These are phyloP conservation scores for Xylaria sp. DNA, from an alignment of 2,329 filamentous ascomycete genomes.

Conservation along the genomic window DNA sequence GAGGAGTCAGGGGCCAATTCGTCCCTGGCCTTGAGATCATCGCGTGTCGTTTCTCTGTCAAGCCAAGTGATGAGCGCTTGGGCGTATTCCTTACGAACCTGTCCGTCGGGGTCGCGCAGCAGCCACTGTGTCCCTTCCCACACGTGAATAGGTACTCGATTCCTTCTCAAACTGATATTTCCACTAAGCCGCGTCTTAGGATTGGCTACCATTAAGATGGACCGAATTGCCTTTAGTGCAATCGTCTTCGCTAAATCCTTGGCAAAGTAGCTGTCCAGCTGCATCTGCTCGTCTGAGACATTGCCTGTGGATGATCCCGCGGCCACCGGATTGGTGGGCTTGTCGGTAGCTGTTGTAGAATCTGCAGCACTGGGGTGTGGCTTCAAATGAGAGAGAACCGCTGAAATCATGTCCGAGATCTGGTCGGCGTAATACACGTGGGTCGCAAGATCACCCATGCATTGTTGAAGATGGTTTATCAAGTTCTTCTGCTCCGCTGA, in stretches of 20 bases:
- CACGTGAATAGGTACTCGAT: slow-evolving; percentile 69
- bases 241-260: slow-evolving; percentile 52
- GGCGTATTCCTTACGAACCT: slow-evolving; percentile 78
- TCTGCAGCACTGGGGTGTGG: slow-evolving; percentile 47
- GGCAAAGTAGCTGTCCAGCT: slow-evolving; percentile 49
- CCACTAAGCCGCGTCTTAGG: slow-evolving; percentile 53
- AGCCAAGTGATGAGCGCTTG: slow-evolving; percentile 83
- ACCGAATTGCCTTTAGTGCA: slow-evolving; percentile 74
- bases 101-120: slow-evolving; percentile 69
- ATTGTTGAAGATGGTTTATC: slow-evolving; percentile 66
- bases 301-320: slow-evolving; percentile 36
- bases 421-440: slow-evolving; percentile 98
- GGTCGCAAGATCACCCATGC: slow-evolving; percentile 84
- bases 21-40: slow-evolving; percentile 58
- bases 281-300: slow-evolving; percentile 40
- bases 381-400: slow-evolving; percentile 73
- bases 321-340: slow-evolving; percentile 37
- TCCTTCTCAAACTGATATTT: slow-evolving; percentile 62
- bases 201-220: slow-evolving; percentile 78
- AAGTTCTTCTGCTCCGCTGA: slow-evolving; percentile 57
- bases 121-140: slow-evolving; percentile 99
- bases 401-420: slow-evolving; percentile 86
- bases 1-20: slow-evolving; percentile 46
- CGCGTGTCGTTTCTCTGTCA: slow-evolving; percentile 66
- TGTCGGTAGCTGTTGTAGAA: slow-evolving; percentile 42